Evolutionary conservation across 306 rosid genomes (phyloP).

Genomic region (Styphnolobium japonicum): DNA sequence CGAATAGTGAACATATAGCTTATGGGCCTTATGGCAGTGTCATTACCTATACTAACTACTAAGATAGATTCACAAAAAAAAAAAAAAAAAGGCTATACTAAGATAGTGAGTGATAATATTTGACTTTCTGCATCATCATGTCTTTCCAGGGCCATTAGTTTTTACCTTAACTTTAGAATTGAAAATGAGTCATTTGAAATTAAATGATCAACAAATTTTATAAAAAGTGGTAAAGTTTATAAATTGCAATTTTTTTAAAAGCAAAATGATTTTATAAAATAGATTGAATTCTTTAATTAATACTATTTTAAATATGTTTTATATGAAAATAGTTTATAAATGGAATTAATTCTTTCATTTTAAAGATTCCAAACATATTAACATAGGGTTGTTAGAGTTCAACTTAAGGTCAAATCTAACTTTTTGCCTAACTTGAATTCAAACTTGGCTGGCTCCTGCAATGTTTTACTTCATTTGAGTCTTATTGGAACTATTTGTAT

Average conservation of each 20-base stretch:
- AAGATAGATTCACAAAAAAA: no score
- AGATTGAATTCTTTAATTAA: background rate
- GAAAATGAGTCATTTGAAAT: no score
- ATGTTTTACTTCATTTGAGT: background rate
- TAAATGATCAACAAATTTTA: no score
- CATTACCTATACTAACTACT: no score
- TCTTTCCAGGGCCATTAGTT: background rate
- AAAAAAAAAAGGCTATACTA: background rate
- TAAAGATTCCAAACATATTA: no score
- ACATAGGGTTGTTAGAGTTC: background rate
- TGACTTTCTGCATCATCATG: background rate
- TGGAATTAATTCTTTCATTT: no score
- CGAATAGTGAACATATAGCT: background rate
- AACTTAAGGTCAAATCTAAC: background rate
- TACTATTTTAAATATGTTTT: background rate
- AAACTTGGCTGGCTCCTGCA: background rate
- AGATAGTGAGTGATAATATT: background rate
- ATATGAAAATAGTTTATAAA: background rate
- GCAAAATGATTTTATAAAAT: no score
- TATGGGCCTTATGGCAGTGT: background rate
- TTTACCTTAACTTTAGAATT: background rate
- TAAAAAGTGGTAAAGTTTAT: no score
- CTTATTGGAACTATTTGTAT: background rate
- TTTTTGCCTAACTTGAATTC: background rate
- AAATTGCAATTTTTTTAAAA: no score